Evolutionary conservation across 2,329 filamentous ascomycete genomes (phyloP).

Genomic region (Ilyonectria robusta): DNA sequence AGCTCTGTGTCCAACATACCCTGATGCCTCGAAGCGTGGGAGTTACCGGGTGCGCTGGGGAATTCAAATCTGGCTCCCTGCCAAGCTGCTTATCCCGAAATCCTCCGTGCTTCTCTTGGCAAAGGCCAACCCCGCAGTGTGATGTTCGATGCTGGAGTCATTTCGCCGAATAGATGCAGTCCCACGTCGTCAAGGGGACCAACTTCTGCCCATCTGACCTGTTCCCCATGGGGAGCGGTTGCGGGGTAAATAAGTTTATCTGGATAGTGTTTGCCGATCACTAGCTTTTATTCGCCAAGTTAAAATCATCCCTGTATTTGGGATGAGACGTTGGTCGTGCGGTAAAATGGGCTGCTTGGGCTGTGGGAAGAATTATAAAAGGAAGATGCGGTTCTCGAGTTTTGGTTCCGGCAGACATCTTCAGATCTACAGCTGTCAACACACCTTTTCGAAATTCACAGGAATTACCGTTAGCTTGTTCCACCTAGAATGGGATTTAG

Average conservation of each 20-base stretch:
- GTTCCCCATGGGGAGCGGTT: constrained; percentile 41
- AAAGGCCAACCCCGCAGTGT: constrained; percentile 10
- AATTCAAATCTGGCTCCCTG: constrained; percentile 14
- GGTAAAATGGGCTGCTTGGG: not conserved
- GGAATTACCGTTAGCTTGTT: no score
- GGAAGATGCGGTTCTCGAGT: constrained; percentile 9
- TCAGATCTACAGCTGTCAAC: not conserved
- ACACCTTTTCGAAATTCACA: not conserved
- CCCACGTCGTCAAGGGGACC: constrained; percentile 5
- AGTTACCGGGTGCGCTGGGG: not conserved
- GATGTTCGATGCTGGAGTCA: constrained; percentile 13
- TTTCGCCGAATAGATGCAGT: constrained; percentile 13
- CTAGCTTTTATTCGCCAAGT: constrained; percentile 12
- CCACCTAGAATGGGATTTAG: constrained; percentile 40
- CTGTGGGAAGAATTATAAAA: constrained; percentile 25
- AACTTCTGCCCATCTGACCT: constrained; percentile 12
- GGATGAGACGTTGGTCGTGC: not conserved
- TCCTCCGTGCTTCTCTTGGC: constrained; percentile 13
- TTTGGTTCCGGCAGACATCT: not conserved
- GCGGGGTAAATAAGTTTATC: constrained; percentile 32
- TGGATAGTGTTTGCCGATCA: constrained; percentile 26
- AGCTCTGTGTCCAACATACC: no score
- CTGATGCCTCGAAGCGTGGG: not conserved
- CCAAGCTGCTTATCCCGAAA: not conserved
- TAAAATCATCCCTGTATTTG: constrained; percentile 4